Conservation (phyloP, 1,284 basidiomycete genomes). For the Ganoderma lucidum region DNA sequence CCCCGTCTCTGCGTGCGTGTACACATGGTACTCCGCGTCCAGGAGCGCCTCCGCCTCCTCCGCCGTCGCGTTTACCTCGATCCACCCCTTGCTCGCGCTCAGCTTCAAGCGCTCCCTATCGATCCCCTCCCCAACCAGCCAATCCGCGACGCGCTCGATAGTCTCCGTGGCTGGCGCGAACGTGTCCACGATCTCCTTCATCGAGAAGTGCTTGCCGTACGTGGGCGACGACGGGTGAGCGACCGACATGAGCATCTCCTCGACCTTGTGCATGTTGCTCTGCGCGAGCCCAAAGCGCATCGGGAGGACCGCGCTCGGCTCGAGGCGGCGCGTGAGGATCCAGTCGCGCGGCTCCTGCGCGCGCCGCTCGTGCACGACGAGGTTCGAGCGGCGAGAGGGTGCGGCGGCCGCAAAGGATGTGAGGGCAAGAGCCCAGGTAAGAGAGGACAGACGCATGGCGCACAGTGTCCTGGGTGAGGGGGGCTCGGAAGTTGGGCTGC, state of each 20-base stretch:
- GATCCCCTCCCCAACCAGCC: conserved; percentile 50
- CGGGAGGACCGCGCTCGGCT: conserved; percentile 37
- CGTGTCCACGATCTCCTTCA: conserved; percentile 44
- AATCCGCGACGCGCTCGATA: conserved; percentile 45
- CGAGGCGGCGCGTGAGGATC: conserved; percentile 33
- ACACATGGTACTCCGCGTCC: conserved; percentile 49
- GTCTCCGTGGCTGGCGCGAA: conserved; percentile 51
- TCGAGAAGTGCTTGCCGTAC: conserved; percentile 49
- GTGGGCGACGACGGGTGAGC: conserved; percentile 46
- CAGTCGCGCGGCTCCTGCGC: conserved; percentile 38
- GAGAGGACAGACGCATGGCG: conserved; percentile 24
- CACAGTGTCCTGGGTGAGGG: not conserved
- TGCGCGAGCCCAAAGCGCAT: conserved; percentile 48
- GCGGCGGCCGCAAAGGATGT: conserved; percentile 26
- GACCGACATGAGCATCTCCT: conserved; percentile 46
- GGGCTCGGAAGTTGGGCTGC: conserved; percentile 10
- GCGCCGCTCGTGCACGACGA: conserved; percentile 42
- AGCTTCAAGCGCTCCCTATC: conserved; percentile 41
- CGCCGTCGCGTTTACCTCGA: conserved; percentile 48
- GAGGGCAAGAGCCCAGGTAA: conserved; percentile 22
- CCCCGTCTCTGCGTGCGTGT: conserved; percentile 46
- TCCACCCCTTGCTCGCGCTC: conserved; percentile 49
- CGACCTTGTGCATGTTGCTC: conserved; percentile 45
- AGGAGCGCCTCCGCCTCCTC: conserved; percentile 51
- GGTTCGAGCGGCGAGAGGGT: conserved; percentile 33